These are phyloP conservation scores for Globisporangium echinulatum DNA, from an alignment of 352 stramenopile species.

Conservation along the genomic window DNA sequence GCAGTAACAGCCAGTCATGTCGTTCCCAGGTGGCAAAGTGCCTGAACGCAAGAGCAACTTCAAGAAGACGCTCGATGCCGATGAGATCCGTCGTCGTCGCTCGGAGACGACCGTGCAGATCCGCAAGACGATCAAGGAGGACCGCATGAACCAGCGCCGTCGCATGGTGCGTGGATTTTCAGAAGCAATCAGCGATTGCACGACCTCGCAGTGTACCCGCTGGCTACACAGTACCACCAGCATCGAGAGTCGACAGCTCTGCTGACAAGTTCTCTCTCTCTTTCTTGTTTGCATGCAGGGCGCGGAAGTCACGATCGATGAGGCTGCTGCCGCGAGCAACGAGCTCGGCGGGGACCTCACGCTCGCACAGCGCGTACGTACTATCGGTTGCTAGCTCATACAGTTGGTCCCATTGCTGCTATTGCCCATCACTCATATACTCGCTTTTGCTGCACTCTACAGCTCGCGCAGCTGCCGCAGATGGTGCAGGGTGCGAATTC, in stretches of 20 bases:
- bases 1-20: no score
- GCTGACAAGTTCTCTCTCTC: not conserved
- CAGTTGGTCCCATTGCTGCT: not conserved
- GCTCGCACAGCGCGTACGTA: constrained; percentile 45
- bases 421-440: constrained; percentile 2
- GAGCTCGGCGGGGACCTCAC: constrained; percentile 41
- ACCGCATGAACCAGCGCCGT: constrained; percentile 79
- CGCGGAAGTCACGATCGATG: constrained; percentile 19
- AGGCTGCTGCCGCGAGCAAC: constrained; percentile 20
- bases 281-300: constrained; percentile 7
- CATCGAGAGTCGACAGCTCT: not conserved
- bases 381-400: not conserved
- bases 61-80: constrained; percentile 85
- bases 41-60: constrained; percentile 79
- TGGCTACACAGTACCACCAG: not conserved
- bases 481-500: constrained; percentile 93
- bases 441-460: constrained; percentile 13
- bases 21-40: constrained; percentile 24
- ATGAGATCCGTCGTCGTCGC: constrained; percentile 64
- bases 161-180: constrained; percentile 45
- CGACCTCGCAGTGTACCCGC: no score
- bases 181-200: no score
- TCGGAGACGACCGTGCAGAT: constrained; percentile 84
- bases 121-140: constrained; percentile 81
- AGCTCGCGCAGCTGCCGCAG: constrained; percentile 92